phyloP scores from a whole-genome alignment of 805 yeast species.

The Candida taoyuanica region DNA sequence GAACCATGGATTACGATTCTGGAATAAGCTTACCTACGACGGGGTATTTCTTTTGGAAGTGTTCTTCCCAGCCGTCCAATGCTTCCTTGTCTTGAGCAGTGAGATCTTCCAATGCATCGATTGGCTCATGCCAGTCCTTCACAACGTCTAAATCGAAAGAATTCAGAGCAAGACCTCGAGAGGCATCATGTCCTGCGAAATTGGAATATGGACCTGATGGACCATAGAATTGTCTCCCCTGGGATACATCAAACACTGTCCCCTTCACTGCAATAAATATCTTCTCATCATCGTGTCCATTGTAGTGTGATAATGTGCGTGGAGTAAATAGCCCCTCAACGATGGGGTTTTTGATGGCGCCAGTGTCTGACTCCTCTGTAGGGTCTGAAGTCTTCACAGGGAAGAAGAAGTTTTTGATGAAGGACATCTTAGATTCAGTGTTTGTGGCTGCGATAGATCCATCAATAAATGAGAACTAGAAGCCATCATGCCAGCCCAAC shows the following conservation, averaged over 20 bases:
- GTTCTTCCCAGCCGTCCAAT: conserved; percentile 79
- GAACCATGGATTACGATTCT: conserved; percentile 24
- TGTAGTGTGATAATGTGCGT: conserved; percentile 60
- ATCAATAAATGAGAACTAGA: too few relatives aligned
- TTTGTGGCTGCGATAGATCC: not conserved
- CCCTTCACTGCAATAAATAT: conserved; percentile 88
- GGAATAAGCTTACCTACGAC: conserved; percentile 67
- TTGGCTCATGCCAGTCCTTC: conserved; percentile 67
- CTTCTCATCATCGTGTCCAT: conserved; percentile 74
- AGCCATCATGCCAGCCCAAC: too few relatives aligned
- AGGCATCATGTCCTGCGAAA: conserved; percentile 95
- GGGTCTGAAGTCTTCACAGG: conserved; percentile 26
- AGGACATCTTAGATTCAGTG: conserved; percentile 23
- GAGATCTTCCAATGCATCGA: conserved; percentile 67
- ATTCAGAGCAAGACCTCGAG: conserved; percentile 85
- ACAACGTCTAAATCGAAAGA: conserved; percentile 71
- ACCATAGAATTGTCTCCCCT: conserved; percentile 83
- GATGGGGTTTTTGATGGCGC: conserved; percentile 30
- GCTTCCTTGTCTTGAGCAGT: conserved; percentile 56
- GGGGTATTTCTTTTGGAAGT: conserved; percentile 77
- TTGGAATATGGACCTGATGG: conserved; percentile 94
- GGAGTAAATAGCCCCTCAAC: conserved; percentile 64
- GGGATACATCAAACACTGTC: conserved; percentile 76
- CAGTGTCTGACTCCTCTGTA: conserved; percentile 9
- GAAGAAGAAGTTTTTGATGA: conserved; percentile 25